phyloP scores from a whole-genome alignment of 257 asterid genomes.

The Nicotiana attenuata region DNA sequence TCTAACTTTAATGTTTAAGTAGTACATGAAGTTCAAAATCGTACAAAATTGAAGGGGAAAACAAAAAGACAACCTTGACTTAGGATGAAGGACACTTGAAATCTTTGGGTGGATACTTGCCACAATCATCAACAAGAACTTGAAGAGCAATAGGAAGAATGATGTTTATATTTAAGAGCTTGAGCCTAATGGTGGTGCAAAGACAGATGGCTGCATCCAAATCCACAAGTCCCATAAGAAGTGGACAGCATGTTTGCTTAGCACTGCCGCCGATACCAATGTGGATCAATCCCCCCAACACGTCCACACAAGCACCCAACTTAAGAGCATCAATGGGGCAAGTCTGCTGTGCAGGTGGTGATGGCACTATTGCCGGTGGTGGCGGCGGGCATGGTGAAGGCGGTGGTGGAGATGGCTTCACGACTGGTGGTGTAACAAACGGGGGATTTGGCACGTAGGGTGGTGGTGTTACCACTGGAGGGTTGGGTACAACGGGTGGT shows the following conservation, averaged over 20 bases:
- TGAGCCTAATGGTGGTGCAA: slow-evolving; percentile 59
- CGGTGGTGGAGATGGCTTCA: slow-evolving; percentile 12
- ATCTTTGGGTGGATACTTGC: slow-evolving; percentile 54
- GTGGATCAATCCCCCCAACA: slow-evolving; percentile 47
- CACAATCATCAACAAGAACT: slow-evolving; percentile 55
- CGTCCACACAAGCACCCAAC: slow-evolving; percentile 22
- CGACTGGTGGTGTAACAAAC: slow-evolving; percentile 16
- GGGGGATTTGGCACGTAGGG: slow-evolving; percentile 17
- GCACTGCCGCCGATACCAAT: slow-evolving; percentile 48
- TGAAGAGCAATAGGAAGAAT: slow-evolving; percentile 59
- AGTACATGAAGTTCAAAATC: not conserved
- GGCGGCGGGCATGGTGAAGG: slow-evolving; percentile 18
- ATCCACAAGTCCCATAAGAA: slow-evolving; percentile 21
- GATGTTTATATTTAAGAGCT: slow-evolving; percentile 50
- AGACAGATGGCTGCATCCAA: slow-evolving; percentile 55
- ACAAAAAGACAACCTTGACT: not conserved
- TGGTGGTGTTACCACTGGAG: slow-evolving; percentile 14
- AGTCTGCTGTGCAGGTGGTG: slow-evolving; percentile 24
- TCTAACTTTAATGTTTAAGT: not conserved
- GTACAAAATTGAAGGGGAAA: no score
- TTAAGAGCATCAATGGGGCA: slow-evolving; percentile 60
- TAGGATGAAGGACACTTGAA: slow-evolving; percentile 53
- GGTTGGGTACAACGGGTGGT: slow-evolving; percentile 5
- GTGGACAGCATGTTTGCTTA: slow-evolving; percentile 37
- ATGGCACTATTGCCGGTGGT: slow-evolving; percentile 5